Percentiles rank a stretch among this genome's conserved stretches.
Conservation (phyloP, 306 rosid species). For the Gillenia trifoliata region DNA sequence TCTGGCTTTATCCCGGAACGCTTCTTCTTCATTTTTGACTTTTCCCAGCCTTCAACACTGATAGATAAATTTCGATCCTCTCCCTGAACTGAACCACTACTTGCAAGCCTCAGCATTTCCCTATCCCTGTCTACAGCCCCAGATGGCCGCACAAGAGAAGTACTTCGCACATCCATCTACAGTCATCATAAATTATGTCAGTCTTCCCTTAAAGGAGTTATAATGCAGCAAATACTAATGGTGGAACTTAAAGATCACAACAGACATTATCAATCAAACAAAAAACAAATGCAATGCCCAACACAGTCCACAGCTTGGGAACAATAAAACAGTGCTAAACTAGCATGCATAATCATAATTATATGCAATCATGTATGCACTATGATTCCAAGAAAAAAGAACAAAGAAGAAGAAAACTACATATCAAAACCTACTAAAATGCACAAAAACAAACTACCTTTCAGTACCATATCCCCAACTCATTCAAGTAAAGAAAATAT, state of each 20-base stretch:
- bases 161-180: constrained; percentile 82
- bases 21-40: constrained; percentile 90
- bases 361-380: neutral
- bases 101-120: constrained; percentile 68
- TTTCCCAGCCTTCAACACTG: constrained; percentile 96
- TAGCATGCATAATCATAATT: neutral
- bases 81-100: constrained; percentile 59
- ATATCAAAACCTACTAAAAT: neutral
- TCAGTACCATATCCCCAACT: neutral
- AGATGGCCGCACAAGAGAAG: constrained; percentile 71
- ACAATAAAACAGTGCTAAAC: neutral
- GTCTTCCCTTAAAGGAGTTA: constrained; percentile 14
- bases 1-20: constrained; percentile 94
- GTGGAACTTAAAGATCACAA: neutral
- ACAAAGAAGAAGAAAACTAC: neutral
- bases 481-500: constrained; percentile 1
- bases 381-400: neutral
- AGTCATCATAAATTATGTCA: constrained; percentile 30
- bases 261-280: constrained; percentile 1
- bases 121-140: constrained; percentile 82
- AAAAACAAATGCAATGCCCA: neutral
- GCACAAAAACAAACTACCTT: neutral
- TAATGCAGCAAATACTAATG: neutral
- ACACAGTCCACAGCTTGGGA: neutral
- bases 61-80: constrained; percentile 76